Base-by-base conservation (phyloP, 2,329 filamentous ascomycete species). In the Aspergillus aculeatinus region DNA sequence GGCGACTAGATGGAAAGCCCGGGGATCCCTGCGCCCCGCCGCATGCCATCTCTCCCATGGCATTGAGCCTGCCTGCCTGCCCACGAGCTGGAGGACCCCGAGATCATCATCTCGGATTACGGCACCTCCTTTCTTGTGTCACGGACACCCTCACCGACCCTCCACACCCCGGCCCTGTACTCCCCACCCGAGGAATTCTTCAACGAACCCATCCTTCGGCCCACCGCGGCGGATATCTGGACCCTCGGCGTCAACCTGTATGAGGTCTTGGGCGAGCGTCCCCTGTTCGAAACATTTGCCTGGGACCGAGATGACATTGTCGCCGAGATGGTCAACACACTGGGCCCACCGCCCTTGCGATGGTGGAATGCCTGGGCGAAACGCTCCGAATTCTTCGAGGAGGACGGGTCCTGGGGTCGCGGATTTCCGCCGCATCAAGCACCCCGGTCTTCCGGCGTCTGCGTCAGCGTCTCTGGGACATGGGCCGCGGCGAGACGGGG, bases 281-380 rank as follows among this genome's bases (percentile, higher is more conserved):
- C 53, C 16, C 53, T 56, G 0, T 50, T 56, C 16, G 44, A 56
- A 35, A 56, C 53, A n/a, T 56, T 56, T 25, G 53, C 42, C 44
- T 56, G 53, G 44, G 53, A 56, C 29, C 53, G 25, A 25, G 53
- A 56, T 16, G 53, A 56, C 19, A 56, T 56, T 25, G 11, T 56
- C 27, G 44, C 44, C 25, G 53, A 56, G 53, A 56, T 56, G 44
- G 11, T 56, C 10, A 56, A 50, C 19, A 39, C 25, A 1, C 53
- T 50, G 29, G 53, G 53, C 27, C 53, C 48, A 10, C 44, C 53
- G 44, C 53, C 48, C 48, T n/a, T 29, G 44, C 21, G 44, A 42
- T 48, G 53, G 27, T 56, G n/a, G 47, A 50, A 23, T 19, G 7
- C 16, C 4, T 56, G 29, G 53, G 53, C 44, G 14, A 42, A 39